Percentiles rank a stretch among this genome's conserved stretches.
phyloP scores from a whole-genome alignment of 805 yeast genomes.

The Lipomyces yamanashiensis region DNA sequence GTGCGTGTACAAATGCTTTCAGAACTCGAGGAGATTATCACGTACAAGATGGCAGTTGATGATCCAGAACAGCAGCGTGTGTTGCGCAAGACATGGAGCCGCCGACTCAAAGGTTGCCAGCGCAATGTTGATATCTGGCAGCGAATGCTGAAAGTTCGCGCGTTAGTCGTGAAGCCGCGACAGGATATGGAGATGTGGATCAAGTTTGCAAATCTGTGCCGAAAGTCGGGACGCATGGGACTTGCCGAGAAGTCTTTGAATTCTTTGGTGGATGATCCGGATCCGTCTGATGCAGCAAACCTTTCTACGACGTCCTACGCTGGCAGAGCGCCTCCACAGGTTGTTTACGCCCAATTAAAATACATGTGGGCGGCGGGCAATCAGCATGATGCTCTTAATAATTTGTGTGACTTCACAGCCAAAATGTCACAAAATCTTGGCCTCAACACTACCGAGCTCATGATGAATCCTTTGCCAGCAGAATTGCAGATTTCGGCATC shows the following conservation, averaged over 20 bases:
- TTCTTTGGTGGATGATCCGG: conserved; percentile 67
- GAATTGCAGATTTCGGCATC: conserved; percentile 41
- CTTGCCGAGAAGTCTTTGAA: conserved; percentile 91
- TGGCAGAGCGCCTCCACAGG: conserved; percentile 92
- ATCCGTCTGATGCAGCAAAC: conserved; percentile 43
- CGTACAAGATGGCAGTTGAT: conserved; percentile 82
- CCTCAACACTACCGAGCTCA: conserved; percentile 73
- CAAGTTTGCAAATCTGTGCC: conserved; percentile 92
- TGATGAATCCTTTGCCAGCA: conserved; percentile 82
- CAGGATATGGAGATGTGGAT: conserved; percentile 99
- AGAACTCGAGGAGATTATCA: conserved; percentile 91
- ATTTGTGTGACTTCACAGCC: conserved; percentile 86
- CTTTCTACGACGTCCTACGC: conserved; percentile 10
- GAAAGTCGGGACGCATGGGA: conserved; percentile 90
- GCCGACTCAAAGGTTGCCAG: conserved; percentile 89
- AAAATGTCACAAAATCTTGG: conserved; percentile 89
- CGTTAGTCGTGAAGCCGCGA: conserved; percentile 90
- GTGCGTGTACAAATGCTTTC: conserved; percentile 97
- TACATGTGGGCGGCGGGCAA: conserved; percentile 97
- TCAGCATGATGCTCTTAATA: conserved; percentile 81
- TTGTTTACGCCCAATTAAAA: conserved; percentile 94
- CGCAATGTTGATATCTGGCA: conserved; percentile 99
- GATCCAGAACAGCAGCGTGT: conserved; percentile 77
- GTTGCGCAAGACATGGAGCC: conserved; percentile 92
- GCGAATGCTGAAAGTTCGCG: conserved; percentile 87